Evolutionary conservation across 1,139 yeast species (phyloP).

Genomic region (Kluyveromyces marxianus): DNA sequence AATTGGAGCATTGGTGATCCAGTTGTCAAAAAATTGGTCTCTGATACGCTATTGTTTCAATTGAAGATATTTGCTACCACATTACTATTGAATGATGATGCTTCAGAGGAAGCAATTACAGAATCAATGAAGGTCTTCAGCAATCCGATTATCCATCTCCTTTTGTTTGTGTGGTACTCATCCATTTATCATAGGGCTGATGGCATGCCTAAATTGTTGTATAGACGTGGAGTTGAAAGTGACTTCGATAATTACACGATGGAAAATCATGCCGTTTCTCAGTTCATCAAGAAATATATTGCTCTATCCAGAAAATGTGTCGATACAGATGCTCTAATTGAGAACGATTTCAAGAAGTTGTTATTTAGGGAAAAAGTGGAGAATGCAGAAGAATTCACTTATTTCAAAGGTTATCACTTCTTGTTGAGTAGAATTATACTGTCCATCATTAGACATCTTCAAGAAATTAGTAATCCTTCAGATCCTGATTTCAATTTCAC

Average conservation of each 20-base stretch:
- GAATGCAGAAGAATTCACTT: slow-evolving; percentile 16
- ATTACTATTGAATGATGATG: slow-evolving; percentile 5
- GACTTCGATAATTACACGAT: slow-evolving; percentile 1
- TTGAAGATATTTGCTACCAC: slow-evolving; percentile 14
- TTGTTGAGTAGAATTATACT: slow-evolving; percentile 12
- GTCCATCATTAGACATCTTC: slow-evolving; percentile 1
- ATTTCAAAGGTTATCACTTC: slow-evolving; percentile 17
- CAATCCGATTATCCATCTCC: slow-evolving; percentile 19
- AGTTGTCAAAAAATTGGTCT: slow-evolving; percentile 9
- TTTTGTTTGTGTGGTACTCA: slow-evolving; percentile 17
- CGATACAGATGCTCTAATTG: slow-evolving; percentile 14
- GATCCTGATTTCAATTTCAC: slow-evolving; percentile 2
- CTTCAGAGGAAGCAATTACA: slow-evolving; percentile 7
- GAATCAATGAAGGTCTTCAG: slow-evolving; percentile 12
- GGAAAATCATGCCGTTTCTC: slow-evolving; percentile 7
- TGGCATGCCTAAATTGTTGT: slow-evolving; percentile 5
- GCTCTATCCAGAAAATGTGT: slow-evolving; percentile 11
- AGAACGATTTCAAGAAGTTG: slow-evolving; percentile 16
- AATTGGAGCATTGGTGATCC: not conserved
- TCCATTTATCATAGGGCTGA: slow-evolving; percentile 7
- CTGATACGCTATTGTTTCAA: slow-evolving; percentile 17
- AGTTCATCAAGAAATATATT: slow-evolving; percentile 17
- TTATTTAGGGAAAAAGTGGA: slow-evolving; percentile 28
- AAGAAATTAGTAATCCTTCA: not conserved
- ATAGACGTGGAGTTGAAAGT: slow-evolving; percentile 1